Conservation (phyloP, 2,329 filamentous ascomycete species). For the Escovopsis sp. region DNA sequence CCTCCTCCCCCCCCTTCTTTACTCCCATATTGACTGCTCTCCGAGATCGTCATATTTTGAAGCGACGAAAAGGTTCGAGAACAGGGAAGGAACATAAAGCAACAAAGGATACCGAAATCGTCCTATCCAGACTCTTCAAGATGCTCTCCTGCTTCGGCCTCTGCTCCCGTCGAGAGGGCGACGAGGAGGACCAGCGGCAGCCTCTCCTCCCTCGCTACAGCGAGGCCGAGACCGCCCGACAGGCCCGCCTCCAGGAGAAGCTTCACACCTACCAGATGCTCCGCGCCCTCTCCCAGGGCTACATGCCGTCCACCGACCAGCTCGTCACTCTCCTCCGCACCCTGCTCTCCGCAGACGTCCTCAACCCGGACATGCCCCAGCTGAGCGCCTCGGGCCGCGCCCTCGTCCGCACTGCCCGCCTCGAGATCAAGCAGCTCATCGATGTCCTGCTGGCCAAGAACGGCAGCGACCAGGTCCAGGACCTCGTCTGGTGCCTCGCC, state of each 20-base stretch:
- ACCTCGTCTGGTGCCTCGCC: conserved; percentile 74
- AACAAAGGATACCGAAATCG: too few species aligned
- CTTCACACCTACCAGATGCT: conserved; percentile 89
- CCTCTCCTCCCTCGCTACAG: conserved; percentile 72
- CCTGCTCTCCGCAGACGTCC: conserved; percentile 59
- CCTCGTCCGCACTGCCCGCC: conserved; percentile 55
- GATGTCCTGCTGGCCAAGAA: conserved; percentile 77
- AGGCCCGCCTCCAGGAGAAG: conserved; percentile 72
- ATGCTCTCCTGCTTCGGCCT: conserved; percentile 5
- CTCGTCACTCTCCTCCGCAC: conserved; percentile 64
- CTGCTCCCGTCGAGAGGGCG: conserved; percentile 9
- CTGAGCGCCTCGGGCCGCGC: conserved; percentile 66
- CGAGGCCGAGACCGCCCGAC: conserved; percentile 68
- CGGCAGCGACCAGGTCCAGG: conserved; percentile 69
- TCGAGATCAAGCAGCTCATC: conserved; percentile 67
- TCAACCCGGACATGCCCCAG: conserved; percentile 55
- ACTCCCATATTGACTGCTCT: too few species aligned
- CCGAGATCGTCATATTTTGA: too few species aligned
- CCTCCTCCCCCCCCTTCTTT: too few species aligned
- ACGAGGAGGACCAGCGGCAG: conserved; percentile 47
- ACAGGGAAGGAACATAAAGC: too few species aligned
- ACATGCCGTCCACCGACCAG: conserved; percentile 86
- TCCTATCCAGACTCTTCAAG: background rate
- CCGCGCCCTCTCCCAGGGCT: conserved; percentile 66
- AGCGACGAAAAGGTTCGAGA: too few species aligned